These are phyloP conservation scores for Globisporangium perplexum DNA, from an alignment of 352 stramenopile species.

Conservation along the genomic window DNA sequence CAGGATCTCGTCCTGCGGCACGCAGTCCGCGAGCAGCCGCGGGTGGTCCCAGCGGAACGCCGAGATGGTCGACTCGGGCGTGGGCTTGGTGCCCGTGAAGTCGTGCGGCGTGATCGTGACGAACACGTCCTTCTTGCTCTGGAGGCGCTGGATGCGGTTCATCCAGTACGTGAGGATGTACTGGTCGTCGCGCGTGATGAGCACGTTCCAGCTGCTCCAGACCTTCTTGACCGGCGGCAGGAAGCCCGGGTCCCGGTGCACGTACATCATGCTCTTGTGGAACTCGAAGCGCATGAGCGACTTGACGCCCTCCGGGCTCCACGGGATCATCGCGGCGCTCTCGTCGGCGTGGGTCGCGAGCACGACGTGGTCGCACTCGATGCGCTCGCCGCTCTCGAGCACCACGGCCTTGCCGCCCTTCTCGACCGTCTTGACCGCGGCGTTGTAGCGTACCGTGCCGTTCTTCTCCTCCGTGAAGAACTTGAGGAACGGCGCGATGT, in stretches of 20 bases:
- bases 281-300: constrained; percentile 78
- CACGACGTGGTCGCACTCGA: constrained; percentile 83
- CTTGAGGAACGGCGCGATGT: constrained; percentile 84
- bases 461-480: constrained; percentile 81
- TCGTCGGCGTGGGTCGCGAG: constrained; percentile 78
- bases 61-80: constrained; percentile 45
- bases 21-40: constrained; percentile 72
- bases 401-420: constrained; percentile 80
- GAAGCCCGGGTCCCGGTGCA: constrained; percentile 75
- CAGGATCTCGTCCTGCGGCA: constrained; percentile 84
- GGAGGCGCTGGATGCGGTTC: constrained; percentile 85
- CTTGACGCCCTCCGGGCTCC: constrained; percentile 54
- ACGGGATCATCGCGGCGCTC: constrained; percentile 66
- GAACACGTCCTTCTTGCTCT: constrained; percentile 83
- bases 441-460: constrained; percentile 75
- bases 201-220: constrained; percentile 84
- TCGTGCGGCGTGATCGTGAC: constrained; percentile 82
- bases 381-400: constrained; percentile 58
- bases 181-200: constrained; percentile 78
- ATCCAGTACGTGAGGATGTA: constrained; percentile 90
- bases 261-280: constrained; percentile 88
- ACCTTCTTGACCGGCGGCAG: constrained; percentile 68
- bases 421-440: constrained; percentile 53
- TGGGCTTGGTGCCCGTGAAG: constrained; percentile 56
- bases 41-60: constrained; percentile 85